These are phyloP conservation scores for Acacia concinna DNA, from an alignment of 331 rosid genomes.

Conservation along the genomic window DNA sequence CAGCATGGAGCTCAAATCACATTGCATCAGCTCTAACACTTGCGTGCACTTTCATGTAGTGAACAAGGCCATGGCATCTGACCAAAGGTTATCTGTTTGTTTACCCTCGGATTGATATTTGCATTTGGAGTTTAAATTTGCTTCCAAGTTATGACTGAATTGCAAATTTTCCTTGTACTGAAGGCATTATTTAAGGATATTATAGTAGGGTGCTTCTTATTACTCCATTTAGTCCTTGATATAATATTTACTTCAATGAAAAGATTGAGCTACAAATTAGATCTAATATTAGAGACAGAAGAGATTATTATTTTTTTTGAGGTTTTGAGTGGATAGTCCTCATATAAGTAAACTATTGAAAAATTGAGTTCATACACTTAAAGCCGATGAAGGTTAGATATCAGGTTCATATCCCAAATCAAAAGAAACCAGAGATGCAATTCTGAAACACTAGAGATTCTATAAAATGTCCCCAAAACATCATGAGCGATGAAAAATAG, in stretches of 20 bases:
- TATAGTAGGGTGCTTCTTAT: neutral
- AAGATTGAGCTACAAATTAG: no score
- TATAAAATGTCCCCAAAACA: neutral
- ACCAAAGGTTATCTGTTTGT: neutral
- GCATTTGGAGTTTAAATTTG: neutral
- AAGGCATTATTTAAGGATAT: neutral
- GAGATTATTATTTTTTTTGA: neutral
- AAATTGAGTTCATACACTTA: neutral
- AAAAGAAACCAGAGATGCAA: neutral
- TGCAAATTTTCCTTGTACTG: neutral
- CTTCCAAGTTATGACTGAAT: neutral
- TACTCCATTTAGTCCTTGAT: no score
- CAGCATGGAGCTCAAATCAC: slow-evolving; percentile 61
- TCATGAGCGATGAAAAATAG: neutral
- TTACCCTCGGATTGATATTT: neutral
- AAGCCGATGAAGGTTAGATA: neutral
- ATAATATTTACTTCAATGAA: no score
- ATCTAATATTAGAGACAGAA: no score
- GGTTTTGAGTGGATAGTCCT: neutral
- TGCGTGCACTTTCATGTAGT: neutral
- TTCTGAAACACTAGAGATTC: neutral
- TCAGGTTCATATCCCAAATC: neutral
- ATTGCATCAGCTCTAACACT: slow-evolving; percentile 33
- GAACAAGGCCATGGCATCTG: slow-evolving; percentile 25
- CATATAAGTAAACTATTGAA: neutral